Evolutionary conservation across 2,329 filamentous ascomycete species (phyloP).

Genomic region (Fusarium avenaceum): DNA sequence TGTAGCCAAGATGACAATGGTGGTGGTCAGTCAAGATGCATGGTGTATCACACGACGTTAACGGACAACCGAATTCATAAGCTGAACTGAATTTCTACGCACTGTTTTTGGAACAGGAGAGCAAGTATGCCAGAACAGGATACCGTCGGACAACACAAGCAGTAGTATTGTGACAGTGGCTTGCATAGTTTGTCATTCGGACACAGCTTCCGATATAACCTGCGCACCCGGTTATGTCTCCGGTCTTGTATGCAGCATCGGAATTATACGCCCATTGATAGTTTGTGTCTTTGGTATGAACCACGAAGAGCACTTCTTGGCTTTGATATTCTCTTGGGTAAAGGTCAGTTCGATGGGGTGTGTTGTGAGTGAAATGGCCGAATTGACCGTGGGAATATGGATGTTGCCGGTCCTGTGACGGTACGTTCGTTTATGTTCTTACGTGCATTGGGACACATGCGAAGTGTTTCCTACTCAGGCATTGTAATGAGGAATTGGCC

Average conservation of each 20-base stretch:
- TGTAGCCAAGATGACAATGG: slow-evolving; percentile 14
- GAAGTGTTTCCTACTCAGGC: too few species aligned
- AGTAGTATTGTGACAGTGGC: slow-evolving; percentile 7
- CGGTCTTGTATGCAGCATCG: not conserved
- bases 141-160: slow-evolving; percentile 5
- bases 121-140: not conserved
- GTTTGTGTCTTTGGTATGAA: not conserved
- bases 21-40: slow-evolving; percentile 1
- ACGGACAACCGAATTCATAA: slow-evolving; percentile 11
- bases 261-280: not conserved
- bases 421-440: not conserved
- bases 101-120: not conserved
- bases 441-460: too few species aligned
- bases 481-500: not conserved
- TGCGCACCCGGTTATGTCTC: slow-evolving; percentile 10
- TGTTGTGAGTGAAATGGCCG: not conserved
- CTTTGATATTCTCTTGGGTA: not conserved
- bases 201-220: slow-evolving; percentile 12
- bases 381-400: not conserved
- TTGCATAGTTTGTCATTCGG: slow-evolving; percentile 9
- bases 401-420: slow-evolving; percentile 2
- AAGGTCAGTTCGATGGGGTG: slow-evolving; percentile 1
- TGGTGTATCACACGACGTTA: slow-evolving; percentile 24
- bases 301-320: not conserved
- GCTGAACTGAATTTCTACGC: not conserved